Conservation (phyloP, 176 grass and related monocot species). For the Lolium multiflorum region DNA sequence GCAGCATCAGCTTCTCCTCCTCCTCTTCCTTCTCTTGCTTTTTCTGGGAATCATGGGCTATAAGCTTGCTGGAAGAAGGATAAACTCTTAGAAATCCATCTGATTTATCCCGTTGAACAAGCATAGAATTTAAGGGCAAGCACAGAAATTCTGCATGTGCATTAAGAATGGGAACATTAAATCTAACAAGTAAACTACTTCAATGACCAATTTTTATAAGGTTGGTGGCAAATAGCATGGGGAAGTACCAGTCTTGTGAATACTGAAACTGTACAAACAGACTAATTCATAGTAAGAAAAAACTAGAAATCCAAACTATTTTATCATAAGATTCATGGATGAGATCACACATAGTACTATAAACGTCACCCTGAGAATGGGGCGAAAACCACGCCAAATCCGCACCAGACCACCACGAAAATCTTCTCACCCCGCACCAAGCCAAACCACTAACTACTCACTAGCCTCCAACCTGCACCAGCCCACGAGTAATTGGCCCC, state of each 20-base stretch:
- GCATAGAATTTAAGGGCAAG: not conserved
- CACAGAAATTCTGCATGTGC: not conserved
- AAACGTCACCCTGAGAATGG: no score
- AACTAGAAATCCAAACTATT: not conserved
- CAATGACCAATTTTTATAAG: not conserved
- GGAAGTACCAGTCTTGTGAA: not conserved
- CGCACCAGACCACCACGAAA: no score
- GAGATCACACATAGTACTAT: not conserved
- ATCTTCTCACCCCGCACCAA: no score
- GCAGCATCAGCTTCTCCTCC: slow-evolving; percentile 75
- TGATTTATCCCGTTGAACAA: slow-evolving; percentile 1
- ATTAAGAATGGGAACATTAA: not conserved
- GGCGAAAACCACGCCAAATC: no score
- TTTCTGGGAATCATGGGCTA: slow-evolving; percentile 73
- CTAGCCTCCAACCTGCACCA: no score
- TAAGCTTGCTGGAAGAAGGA: slow-evolving; percentile 70
- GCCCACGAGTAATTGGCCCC: no score
- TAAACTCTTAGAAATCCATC: slow-evolving; percentile 25
- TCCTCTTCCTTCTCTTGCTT: slow-evolving; percentile 91
- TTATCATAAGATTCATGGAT: not conserved
- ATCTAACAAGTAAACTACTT: slow-evolving; percentile 9
- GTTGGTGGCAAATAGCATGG: not conserved
- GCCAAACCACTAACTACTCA: no score
- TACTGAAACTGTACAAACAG: not conserved
- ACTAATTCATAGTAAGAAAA: not conserved